A percentile compares a stretch with the other conserved stretches of the same genome.
These are phyloP conservation scores for Boletus sp. DNA, from an alignment of 768 basidiomycete species.

Conservation along the genomic window DNA sequence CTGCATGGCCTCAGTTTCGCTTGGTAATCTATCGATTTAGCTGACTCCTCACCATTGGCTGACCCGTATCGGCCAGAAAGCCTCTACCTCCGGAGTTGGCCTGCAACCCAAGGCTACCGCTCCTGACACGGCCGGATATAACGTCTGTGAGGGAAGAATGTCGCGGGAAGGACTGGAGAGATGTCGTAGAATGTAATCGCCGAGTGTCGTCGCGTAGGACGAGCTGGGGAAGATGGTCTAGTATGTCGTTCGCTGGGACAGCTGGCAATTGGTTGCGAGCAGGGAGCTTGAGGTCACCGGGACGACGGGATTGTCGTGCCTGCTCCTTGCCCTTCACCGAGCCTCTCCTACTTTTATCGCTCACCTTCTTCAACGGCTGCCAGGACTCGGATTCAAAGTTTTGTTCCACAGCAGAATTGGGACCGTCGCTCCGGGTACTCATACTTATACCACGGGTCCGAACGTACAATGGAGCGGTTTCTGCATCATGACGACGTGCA, in stretches of 20 bases:
- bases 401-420: conserved; percentile 36
- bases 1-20: conserved; percentile 18
- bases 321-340: conserved; percentile 50
- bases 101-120: conserved; percentile 59
- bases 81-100: conserved; percentile 21
- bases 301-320: conserved; percentile 43
- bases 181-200: conserved; percentile 38
- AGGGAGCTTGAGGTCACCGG: conserved; percentile 63
- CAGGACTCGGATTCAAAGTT: conserved; percentile 58
- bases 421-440: conserved; percentile 45
- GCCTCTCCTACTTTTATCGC: conserved; percentile 45
- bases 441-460: conserved; percentile 58
- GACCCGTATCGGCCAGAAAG: conserved; percentile 18
- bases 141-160: conserved; percentile 31
- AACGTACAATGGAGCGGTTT: conserved; percentile 34
- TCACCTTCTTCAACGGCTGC: conserved; percentile 39
- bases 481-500: conserved; percentile 25
- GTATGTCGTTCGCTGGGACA: conserved; percentile 27
- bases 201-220: conserved; percentile 39
- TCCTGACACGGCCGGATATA: conserved; percentile 50
- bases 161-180: conserved; percentile 38
- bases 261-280: conserved; percentile 47
- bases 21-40: neutral
- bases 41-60: conserved; percentile 23
- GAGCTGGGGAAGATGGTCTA: conserved; percentile 37